phyloP scores from a whole-genome alignment of 2,329 filamentous ascomycete genomes.

The Neofusicoccum sp. region DNA sequence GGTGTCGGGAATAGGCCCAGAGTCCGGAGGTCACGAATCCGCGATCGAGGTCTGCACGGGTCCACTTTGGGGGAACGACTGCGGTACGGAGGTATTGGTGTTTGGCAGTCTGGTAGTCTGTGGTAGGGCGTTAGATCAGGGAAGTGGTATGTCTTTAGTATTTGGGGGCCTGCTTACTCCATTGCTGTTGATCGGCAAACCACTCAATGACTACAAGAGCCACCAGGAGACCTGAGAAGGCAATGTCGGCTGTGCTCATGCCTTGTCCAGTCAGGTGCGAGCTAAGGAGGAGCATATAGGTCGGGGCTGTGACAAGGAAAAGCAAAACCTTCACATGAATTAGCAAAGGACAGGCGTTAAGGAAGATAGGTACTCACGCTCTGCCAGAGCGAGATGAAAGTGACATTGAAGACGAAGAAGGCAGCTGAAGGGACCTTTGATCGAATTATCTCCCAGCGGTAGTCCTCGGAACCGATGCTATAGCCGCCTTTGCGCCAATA shows the following conservation, averaged over 20 bases:
- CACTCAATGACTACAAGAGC: slow-evolving; percentile 65
- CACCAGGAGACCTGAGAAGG: slow-evolving; percentile 57
- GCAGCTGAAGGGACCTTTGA: slow-evolving; percentile 59
- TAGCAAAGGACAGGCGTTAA: slow-evolving; percentile 16
- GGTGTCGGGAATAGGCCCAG: slow-evolving; percentile 86
- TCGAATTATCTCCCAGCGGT: slow-evolving; percentile 82
- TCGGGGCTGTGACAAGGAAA: slow-evolving; percentile 73
- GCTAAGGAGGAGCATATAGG: slow-evolving; percentile 77
- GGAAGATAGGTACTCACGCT: slow-evolving; percentile 38
- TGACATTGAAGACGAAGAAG: slow-evolving; percentile 82
- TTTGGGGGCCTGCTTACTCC: slow-evolving; percentile 55
- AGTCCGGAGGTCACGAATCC: slow-evolving; percentile 84
- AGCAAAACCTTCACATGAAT: slow-evolving; percentile 61
- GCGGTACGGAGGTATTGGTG: slow-evolving; percentile 69
- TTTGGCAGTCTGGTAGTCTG: slow-evolving; percentile 80
- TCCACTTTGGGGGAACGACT: slow-evolving; percentile 64
- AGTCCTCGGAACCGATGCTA: slow-evolving; percentile 84
- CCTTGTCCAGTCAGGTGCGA: slow-evolving; percentile 59
- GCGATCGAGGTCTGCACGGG: slow-evolving; percentile 76
- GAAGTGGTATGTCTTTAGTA: too few species aligned
- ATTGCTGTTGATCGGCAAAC: slow-evolving; percentile 90
- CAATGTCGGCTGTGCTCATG: slow-evolving; percentile 53
- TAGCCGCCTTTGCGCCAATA: slow-evolving; percentile 97
- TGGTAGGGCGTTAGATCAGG: not conserved
- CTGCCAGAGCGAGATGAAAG: slow-evolving; percentile 86